Base-by-base conservation (phyloP, 805 yeast species). In the Schwanniomyces sp. region DNA sequence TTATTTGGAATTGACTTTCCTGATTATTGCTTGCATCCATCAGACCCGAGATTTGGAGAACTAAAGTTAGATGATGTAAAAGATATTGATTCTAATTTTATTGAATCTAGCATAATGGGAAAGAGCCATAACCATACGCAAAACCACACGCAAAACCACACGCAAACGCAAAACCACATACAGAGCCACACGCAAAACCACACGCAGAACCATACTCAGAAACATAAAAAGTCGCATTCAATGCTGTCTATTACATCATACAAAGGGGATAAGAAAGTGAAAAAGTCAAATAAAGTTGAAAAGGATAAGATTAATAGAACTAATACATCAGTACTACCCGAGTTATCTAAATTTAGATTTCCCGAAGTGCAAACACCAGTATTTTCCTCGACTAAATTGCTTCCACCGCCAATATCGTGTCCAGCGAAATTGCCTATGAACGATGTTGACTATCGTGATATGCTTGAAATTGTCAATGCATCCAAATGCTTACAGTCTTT, bases 1-100 rank as follows among this genome's bases (percentile, higher is more conserved):
- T 54, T 91, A 7, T 91, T 91, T 67, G 97, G 97, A 2, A 65
- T 69, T 1, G 76, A 70, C 25, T 91, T 91, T 62, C 84, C 87
- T 4, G 74, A 68, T 34, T 69, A 74, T 47, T 86, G 91, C 57
- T 67, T 84, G 40, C 67, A 64, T 52, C 90, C 91, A 0, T 61
- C 66, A 52, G 85, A 82, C 50, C 68, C 69, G 8, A 88, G 88
- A 0, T 86, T 81, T 66, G 91, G 91, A 2, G 79, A 82, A 67
- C 71, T 86, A 45, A 68, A 74, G 48, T 63, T 78, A 62, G 72
- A 68, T 53, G 71, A 62, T 24, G 40, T 59, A 8, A 44, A 49
- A 9, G 47, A 43, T 29, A 34, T 41, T 6, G 16, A 16, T 26
- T 4, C 21, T 4, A 18, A 39, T 39, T n/a, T 25, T 28, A 16